phyloP scores from a whole-genome alignment of 139 green algal species.

The Raphidocelis subcapitata region DNA sequence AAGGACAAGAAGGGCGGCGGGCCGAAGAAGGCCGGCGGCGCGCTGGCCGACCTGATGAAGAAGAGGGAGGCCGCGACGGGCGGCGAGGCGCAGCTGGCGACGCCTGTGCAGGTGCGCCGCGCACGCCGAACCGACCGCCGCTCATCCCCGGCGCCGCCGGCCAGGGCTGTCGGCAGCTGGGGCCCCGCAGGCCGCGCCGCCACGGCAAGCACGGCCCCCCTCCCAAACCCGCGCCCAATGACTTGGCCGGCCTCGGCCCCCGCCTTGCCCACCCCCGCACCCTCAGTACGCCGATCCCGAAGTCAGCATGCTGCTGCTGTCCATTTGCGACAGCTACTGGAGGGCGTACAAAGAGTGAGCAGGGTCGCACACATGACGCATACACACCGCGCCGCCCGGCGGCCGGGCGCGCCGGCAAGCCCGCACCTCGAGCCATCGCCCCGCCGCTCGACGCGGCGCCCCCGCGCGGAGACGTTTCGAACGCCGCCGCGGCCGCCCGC shows the following conservation, averaged over 20 bases:
- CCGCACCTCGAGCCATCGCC: no score
- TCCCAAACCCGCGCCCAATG: no score
- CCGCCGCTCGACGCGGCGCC: no score
- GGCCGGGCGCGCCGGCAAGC: no score
- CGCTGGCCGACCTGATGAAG: constrained; percentile 26
- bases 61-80: constrained; percentile 24
- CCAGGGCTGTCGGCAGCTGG: not conserved
- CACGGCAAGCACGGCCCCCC: no score
- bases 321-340: constrained; percentile 18
- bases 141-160: not conserved
- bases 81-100: not conserved
- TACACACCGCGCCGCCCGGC: no score
- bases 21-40: constrained; percentile 30
- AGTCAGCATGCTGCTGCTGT: constrained; percentile 19
- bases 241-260: no score
- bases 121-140: not conserved
- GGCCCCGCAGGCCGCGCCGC: no score
- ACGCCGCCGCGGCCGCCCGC: no score
- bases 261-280: no score
- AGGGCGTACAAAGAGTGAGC: constrained; percentile 29
- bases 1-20: constrained; percentile 8
- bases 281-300: constrained; percentile 16
- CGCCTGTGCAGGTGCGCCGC: not conserved
- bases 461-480: no score
- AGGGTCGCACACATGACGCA: no score